phyloP scores from a whole-genome alignment of 148 eudicot species.

The Pouteria glomerata region DNA sequence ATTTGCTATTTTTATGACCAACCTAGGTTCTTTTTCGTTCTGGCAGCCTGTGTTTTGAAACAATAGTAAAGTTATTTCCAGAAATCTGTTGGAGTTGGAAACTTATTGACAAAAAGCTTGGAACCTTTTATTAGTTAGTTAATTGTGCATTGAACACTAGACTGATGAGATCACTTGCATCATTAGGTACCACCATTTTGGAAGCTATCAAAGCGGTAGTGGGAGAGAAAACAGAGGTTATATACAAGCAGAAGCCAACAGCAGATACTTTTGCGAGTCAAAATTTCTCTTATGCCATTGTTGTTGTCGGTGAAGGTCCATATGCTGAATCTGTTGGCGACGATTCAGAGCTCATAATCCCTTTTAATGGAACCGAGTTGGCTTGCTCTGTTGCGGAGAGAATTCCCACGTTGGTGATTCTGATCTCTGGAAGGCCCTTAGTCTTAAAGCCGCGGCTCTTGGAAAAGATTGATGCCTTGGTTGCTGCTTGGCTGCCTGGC shows the following conservation, averaged over 20 bases:
- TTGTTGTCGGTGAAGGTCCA: slow-evolving; percentile 78
- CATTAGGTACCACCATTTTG: slow-evolving; percentile 71
- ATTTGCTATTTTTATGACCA: too few species aligned
- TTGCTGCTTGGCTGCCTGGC: slow-evolving; percentile 92
- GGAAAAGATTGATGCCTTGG: slow-evolving; percentile 63
- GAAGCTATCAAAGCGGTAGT: slow-evolving; percentile 59
- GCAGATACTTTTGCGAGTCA: slow-evolving; percentile 44
- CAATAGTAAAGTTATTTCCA: too few species aligned
- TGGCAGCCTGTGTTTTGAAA: too few species aligned
- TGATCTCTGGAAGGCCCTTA: slow-evolving; percentile 78
- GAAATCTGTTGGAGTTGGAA: too few species aligned
- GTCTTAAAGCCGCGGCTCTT: slow-evolving; percentile 54
- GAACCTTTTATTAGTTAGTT: too few species aligned
- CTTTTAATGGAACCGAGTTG: slow-evolving; percentile 53
- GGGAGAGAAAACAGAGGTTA: slow-evolving; percentile 48
- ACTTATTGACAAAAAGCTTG: too few species aligned
- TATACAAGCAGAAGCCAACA: slow-evolving; percentile 56
- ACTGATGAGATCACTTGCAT: neutral
- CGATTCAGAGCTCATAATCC: slow-evolving; percentile 56
- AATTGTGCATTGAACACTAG: too few species aligned
- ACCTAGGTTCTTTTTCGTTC: too few species aligned
- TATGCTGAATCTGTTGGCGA: slow-evolving; percentile 83
- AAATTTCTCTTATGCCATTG: slow-evolving; percentile 62
- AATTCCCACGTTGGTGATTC: slow-evolving; percentile 64
- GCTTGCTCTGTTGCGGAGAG: slow-evolving; percentile 46